These are phyloP conservation scores for Aquilaria malaccensis DNA, from an alignment of 345 rosid species.

Conservation along the genomic window DNA sequence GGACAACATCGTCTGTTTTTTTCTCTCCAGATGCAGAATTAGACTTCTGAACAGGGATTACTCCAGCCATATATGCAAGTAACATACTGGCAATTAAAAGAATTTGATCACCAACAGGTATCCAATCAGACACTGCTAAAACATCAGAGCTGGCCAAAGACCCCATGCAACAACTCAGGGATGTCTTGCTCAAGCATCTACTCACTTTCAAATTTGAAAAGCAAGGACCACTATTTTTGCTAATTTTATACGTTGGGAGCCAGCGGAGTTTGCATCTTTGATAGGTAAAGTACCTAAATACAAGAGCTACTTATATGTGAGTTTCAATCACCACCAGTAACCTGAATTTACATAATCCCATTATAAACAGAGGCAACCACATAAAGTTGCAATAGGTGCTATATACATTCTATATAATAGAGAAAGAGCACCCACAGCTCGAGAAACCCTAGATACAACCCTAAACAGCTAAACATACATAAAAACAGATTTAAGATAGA, in stretches of 20 bases:
- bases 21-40: constrained; percentile 24
- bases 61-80: constrained; percentile 83
- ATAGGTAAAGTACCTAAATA: constrained; percentile 27
- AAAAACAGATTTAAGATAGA: too few species aligned
- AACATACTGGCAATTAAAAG: constrained; percentile 63
- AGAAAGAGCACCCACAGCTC: too few species aligned
- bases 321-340: background rate
- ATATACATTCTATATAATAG: too few species aligned
- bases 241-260: constrained; percentile 21
- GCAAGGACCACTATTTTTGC: constrained; percentile 12
- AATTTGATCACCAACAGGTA: constrained; percentile 60
- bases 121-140: constrained; percentile 42
- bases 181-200: constrained; percentile 17
- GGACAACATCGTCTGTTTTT: constrained; percentile 18
- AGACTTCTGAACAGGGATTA: constrained; percentile 47
- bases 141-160: constrained; percentile 48
- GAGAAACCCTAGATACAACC: too few species aligned
- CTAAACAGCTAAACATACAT: too few species aligned
- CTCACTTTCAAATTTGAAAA: constrained; percentile 23
- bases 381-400: too few species aligned
- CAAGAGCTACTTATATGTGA: background rate
- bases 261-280: constrained; percentile 25
- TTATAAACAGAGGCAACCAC: too few species aligned
- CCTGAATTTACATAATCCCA: too few species aligned
- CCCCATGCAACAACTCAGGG: constrained; percentile 35